Evolutionary conservation across 2,329 filamentous ascomycete genomes (phyloP).

Genomic region (Neonectria sp.): DNA sequence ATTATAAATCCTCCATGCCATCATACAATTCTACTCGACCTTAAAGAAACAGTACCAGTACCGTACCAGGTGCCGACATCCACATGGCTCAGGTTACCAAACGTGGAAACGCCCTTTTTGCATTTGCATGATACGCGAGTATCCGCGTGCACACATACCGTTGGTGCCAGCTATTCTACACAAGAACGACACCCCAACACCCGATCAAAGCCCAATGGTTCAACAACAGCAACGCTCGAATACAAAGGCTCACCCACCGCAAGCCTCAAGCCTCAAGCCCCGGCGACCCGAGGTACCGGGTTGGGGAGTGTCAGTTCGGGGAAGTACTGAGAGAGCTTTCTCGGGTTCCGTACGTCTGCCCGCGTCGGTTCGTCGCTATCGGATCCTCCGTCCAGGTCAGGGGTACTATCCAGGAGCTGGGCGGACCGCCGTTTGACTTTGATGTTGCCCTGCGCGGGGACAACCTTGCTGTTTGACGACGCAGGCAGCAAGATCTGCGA

Average conservation of each 20-base stretch:
- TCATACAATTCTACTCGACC: neutral
- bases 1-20: neutral
- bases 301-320: constrained; percentile 45
- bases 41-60: neutral
- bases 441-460: constrained; percentile 49
- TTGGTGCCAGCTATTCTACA: constrained; percentile 39
- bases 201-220: constrained; percentile 13
- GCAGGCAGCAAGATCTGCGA: constrained; percentile 33
- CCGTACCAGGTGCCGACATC: neutral
- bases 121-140: constrained; percentile 36
- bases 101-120: constrained; percentile 32
- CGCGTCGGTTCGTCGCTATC: constrained; percentile 47
- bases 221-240: constrained; percentile 21
- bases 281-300: constrained; percentile 27
- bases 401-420: constrained; percentile 38
- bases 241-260: neutral
- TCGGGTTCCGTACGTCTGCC: constrained; percentile 46
- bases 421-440: constrained; percentile 48
- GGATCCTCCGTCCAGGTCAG: constrained; percentile 43
- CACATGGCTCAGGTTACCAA: neutral
- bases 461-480: constrained; percentile 38
- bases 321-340: constrained; percentile 50
- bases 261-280: constrained; percentile 7
- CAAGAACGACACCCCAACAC: constrained; percentile 43
- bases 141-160: constrained; percentile 36